These are phyloP conservation scores for Colletotrichum neosansevieriae DNA, from an alignment of 2,329 filamentous ascomycete genomes.

Conservation along the genomic window DNA sequence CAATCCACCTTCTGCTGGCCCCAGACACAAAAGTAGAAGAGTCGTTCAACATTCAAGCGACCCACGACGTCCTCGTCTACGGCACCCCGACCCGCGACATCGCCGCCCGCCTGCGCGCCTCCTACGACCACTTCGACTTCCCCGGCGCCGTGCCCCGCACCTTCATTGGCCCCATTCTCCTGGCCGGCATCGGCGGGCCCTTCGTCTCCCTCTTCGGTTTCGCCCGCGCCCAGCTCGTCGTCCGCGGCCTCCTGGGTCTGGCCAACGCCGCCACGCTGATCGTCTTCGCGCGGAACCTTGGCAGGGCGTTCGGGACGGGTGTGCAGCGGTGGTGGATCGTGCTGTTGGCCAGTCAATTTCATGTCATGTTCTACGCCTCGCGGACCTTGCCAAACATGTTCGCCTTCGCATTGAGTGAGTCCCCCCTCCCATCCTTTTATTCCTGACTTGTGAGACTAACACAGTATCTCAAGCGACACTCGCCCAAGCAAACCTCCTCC, in stretches of 20 bases:
- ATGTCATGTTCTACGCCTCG: slow-evolving; percentile 92
- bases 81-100: slow-evolving; percentile 75
- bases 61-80: slow-evolving; percentile 88
- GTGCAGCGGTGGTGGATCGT: slow-evolving; percentile 83
- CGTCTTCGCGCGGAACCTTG: slow-evolving; percentile 73
- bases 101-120: slow-evolving; percentile 64
- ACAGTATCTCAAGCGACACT: slow-evolving; percentile 69
- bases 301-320: slow-evolving; percentile 74
- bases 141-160: slow-evolving; percentile 92
- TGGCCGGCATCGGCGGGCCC: slow-evolving; percentile 80
- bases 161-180: slow-evolving; percentile 83
- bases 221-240: slow-evolving; percentile 69
- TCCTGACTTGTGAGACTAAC: neutral
- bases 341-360: slow-evolving; percentile 88
- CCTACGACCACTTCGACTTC: slow-evolving; percentile 92
- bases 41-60: slow-evolving; percentile 96
- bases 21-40: slow-evolving; percentile 99
- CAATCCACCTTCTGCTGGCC: slow-evolving; percentile 78
- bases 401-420: slow-evolving; percentile 86
- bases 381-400: slow-evolving; percentile 97
- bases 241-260: slow-evolving; percentile 81
- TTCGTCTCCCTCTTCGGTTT: slow-evolving; percentile 69
- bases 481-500: slow-evolving; percentile 65
- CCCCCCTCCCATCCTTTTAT: neutral
- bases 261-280: slow-evolving; percentile 79